phyloP scores from a whole-genome alignment of 2,329 filamentous ascomycete species.

The Fusarium sp. region DNA sequence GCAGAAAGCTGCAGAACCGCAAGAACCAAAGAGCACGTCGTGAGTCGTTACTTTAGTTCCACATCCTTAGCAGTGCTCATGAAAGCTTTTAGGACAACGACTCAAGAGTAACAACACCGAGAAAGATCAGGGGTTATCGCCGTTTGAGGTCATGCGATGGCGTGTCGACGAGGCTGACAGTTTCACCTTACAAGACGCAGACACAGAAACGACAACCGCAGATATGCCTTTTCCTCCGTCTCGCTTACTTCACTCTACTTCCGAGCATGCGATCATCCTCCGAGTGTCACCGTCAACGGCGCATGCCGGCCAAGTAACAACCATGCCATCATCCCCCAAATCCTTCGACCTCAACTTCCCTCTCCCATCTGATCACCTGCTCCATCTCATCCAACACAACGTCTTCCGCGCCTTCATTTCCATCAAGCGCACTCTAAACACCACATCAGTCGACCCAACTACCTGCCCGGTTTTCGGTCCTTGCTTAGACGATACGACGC shows the following conservation, averaged over 20 bases:
- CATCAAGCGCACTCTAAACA: not conserved
- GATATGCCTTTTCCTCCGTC: not conserved
- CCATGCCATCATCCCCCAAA: too few species aligned
- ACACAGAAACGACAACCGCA: fast-evolving
- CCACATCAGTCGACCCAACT: not conserved
- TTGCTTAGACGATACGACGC: not conserved
- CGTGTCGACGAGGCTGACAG: not conserved
- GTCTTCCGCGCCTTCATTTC: constrained; percentile 3
- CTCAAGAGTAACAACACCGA: not conserved
- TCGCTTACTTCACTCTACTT: not conserved
- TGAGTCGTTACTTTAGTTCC: not conserved
- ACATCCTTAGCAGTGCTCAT: not conserved
- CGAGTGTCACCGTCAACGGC: too few species aligned
- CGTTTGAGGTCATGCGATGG: not conserved
- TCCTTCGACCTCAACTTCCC: not conserved
- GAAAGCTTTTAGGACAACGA: not conserved
- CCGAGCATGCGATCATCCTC: too few species aligned
- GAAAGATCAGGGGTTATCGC: fast-evolving
- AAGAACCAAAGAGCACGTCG: constrained; percentile 12
- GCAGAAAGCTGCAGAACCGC: not conserved
- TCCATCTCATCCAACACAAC: constrained; percentile 2
- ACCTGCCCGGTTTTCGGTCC: not conserved
- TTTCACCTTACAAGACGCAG: fast-evolving
- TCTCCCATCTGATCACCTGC: not conserved
- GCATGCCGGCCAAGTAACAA: too few species aligned